Evolutionary conservation across 2,329 filamentous ascomycete species (phyloP), one percentile per base, ranked within the genome.

Genomic region (Decorospora gaudefroyi): DNA sequence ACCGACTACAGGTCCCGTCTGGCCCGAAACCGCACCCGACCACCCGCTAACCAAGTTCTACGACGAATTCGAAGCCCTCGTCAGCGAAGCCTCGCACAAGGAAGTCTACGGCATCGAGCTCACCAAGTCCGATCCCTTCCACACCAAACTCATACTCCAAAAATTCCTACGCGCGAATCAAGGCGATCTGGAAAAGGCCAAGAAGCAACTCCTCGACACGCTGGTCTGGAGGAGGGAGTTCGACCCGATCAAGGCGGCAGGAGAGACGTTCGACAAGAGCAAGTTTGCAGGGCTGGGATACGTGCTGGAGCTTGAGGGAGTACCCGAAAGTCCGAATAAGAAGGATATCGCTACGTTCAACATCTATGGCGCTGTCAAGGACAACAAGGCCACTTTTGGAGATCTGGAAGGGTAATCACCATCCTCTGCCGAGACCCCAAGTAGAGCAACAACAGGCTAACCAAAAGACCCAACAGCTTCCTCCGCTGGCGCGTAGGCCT

Each of bases 121-220:
- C 30, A 53, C 58, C 32, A 56, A 60, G 11, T 55, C 62, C 26
- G 65, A 66, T 28, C 78, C 90, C 60, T 78, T 91, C 38, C 88
- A 88, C 41, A 90, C 87, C 33, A 85, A 87, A 66, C 85, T 96
- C 59, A 82, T 96, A 37, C 78, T 96, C 34, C 90, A 95, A 68
- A 97, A 96, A 76, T 96, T 91, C 74, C 81, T 97, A 42, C 88
- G 91, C 58, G 92, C 91, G 67, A 96, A 96, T 69, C 83, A 85
- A 50, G 85, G 86, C 50, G 84, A 95, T 62, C 68, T 89, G 5
- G 76, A 77, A 39, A 85, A 85, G 65, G 88, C 91, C 11, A 84
- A 85, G 65, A 81, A 85, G 42, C 91, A 96, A 74, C 81, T 97
- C 30, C 77, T 75, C 46, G 84, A 86, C 61, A 91, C 90, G 1